Base-by-base conservation (phyloP, 345 rosid species). In the Citrus trifoliata region DNA sequence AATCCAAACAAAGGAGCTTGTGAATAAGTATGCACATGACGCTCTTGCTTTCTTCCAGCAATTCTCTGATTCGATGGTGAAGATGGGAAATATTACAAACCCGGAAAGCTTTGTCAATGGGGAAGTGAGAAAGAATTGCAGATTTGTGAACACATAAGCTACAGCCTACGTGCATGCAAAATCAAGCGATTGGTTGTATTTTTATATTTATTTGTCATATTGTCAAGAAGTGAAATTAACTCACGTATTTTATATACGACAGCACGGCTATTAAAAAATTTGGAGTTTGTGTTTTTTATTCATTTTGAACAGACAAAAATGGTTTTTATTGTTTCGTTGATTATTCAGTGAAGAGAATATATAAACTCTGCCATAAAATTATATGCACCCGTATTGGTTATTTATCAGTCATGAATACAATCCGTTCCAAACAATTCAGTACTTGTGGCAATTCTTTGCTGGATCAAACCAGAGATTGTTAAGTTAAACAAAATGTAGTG, bases 41-140 rank as follows among this genome's bases (percentile, higher is more conserved):
- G 30, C 89, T 0, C 10, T 79, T 38, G 95, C 91, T 65, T 95
- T 95, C 87, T 93, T 95, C 82, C 83, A 91, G 79, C 96, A 92
- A 63, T 95, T 92, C 81, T 81, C 99, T 0, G 87, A 87, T 64
- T 92, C 98, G 13, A 95, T 95, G 96, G 97, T 95, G 71, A 92
- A 87, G 83, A 72, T 93, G 93, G 99, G 98, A 25, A 93, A 95
- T 46, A 91, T 93, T 79, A 89, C 86, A 18, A 93, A 92, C 51
- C 62, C 80, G 0, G 92, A 89, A 46, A 88, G 90, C 84, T 86
- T 90, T 25, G 85, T 68, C 51, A 76, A 77, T 67, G 99, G 99
- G 9, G 96, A 95, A 88, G 91, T 95, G 5, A 82, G 99, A 85
- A 85, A 53, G 81, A 92, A 84, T 27, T 93, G 99, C 90, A 87